These are phyloP conservation scores for Aspergillus ustus DNA, from an alignment of 2,329 filamentous ascomycete species.

Conservation along the genomic window DNA sequence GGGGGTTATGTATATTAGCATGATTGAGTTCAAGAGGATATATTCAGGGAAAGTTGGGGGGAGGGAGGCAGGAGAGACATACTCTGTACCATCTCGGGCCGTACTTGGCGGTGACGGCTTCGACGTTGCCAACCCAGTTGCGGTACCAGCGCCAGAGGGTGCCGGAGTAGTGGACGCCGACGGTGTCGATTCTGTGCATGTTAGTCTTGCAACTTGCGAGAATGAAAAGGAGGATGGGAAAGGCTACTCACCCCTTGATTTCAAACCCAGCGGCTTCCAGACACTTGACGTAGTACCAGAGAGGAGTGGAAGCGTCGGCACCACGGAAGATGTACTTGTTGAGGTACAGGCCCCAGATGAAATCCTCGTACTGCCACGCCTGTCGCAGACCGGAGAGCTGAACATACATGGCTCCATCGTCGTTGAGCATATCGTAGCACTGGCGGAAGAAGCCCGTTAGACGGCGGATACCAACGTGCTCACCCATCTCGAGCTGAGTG, in stretches of 20 bases:
- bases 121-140: constrained; percentile 94
- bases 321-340: constrained; percentile 99
- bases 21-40: too few species aligned
- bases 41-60: too few species aligned
- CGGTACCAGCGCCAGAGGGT: constrained; percentile 98
- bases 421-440: constrained; percentile 93
- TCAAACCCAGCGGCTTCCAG: constrained; percentile 89
- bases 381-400: constrained; percentile 94
- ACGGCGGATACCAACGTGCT: constrained; percentile 95
- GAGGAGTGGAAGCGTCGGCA: constrained; percentile 90
- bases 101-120: constrained; percentile 94
- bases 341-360: constrained; percentile 98
- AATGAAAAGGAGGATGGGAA: background rate
- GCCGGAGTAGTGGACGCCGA: constrained; percentile 95
- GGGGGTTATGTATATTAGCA: background rate
- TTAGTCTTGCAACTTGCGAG: too few species aligned
- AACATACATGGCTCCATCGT: constrained; percentile 93
- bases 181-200: constrained; percentile 70
- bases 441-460: constrained; percentile 80
- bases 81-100: constrained; percentile 94
- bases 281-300: constrained; percentile 82
- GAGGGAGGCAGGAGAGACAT: constrained; percentile 25
- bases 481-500: constrained; percentile 96
- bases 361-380: constrained; percentile 96
- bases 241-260: constrained; percentile 67